Evolutionary conservation across 1,139 yeast genomes (phyloP), one percentile per base, ranked within the genome.

Genomic region (Yamadazyma atlantica): DNA sequence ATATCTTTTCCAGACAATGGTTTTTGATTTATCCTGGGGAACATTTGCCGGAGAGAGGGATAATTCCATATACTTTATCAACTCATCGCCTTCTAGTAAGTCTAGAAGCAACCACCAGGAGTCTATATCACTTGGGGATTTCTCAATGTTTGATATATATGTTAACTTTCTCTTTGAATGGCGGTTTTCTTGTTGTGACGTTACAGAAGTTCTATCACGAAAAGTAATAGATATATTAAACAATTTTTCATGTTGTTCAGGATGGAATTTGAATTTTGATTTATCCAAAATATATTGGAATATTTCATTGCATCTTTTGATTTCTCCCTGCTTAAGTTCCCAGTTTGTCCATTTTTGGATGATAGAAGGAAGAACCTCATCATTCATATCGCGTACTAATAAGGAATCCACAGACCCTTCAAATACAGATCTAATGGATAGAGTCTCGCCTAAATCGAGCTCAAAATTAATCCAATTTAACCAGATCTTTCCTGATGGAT

Each of bases 91-190:
- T 33, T 59, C 60, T 23, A 67, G 47, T 16, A 85, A 53, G 15
- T 73, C 69, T 2, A 86, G 49, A 48, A 82, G 81, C 0, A 78
- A 58, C 88, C 95, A 88, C 97, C 97, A 89, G 0, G 80, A 64
- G 52, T 85, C 94, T 56, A 79, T 82, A 58, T 87, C 86, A 1
- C n/a, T n/a, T 46, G 35, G 0, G 87, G 81, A 40, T 77, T 69
- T 4, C 54, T 50, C 11, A 53, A 88, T 52, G 12, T 62, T 65
- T 2, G 65, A 58, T 46, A 81, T 81, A 51, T 85, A 85, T 38
- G 67, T 68, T 8, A 67, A 58, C 42, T 72, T 71, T 38, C 96
- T 63, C 48, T 83, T 83, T 3, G 63, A 48, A 19, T 73, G 43
- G 2, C 84, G 67, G 3, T 80, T 75, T 4, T 62, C 55, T 42